Evolutionary conservation across 805 yeast genomes (phyloP).

Genomic region (Candida loeiensis): DNA sequence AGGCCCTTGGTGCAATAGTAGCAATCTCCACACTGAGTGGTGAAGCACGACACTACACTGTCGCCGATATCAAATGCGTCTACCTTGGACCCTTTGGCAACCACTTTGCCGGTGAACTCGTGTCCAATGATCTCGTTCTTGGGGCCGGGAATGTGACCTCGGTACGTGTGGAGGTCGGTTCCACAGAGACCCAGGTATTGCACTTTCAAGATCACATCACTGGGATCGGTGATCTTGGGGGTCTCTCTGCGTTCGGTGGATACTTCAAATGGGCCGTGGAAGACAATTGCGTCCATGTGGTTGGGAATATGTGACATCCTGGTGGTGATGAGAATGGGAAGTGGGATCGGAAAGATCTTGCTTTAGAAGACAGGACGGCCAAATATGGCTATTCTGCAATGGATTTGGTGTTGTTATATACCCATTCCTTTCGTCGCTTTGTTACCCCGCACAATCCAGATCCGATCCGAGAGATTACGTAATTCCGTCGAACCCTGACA

Average conservation of each 20-base stretch:
- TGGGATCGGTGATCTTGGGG: constrained; percentile 35
- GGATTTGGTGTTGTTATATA: too few relatives aligned
- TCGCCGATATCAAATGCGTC: constrained; percentile 41
- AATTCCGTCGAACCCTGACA: too few relatives aligned
- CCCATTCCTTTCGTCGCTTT: background rate
- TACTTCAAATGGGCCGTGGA: constrained; percentile 42
- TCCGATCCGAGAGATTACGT: too few relatives aligned
- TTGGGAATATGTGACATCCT: constrained; percentile 2
- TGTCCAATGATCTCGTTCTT: constrained; percentile 48
- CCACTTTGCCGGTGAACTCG: constrained; percentile 46
- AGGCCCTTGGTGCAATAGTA: constrained; percentile 55
- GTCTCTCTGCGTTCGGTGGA: constrained; percentile 36
- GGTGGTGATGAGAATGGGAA: too few relatives aligned
- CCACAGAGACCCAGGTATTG: constrained; percentile 52
- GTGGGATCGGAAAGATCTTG: too few relatives aligned
- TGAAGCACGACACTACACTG: constrained; percentile 44
- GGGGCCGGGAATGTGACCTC: constrained; percentile 47
- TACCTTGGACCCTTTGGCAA: constrained; percentile 33
- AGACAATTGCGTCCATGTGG: constrained; percentile 49
- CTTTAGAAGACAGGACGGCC: too few relatives aligned
- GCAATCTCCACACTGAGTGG: constrained; percentile 58
- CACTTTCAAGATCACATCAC: constrained; percentile 48
- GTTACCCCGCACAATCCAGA: background rate
- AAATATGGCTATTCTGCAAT: too few relatives aligned
- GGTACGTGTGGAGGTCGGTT: constrained; percentile 50